Evolutionary conservation across 2,329 filamentous ascomycete species (phyloP).

Genomic region (Fusarium anguioides): DNA sequence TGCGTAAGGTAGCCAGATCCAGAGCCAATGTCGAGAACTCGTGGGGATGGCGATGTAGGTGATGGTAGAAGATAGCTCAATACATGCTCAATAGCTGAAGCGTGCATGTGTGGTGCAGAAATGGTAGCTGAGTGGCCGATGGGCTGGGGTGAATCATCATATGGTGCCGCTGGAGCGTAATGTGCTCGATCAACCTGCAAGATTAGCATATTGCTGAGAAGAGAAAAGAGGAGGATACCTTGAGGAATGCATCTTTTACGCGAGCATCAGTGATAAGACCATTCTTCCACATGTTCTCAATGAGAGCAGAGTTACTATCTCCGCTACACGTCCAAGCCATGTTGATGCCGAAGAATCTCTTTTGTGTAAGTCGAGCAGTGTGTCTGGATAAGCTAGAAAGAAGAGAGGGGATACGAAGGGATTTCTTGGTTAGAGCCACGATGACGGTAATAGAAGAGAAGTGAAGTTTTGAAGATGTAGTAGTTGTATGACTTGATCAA

Average conservation of each 20-base stretch:
- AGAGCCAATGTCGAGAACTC: slow-evolving; percentile 79
- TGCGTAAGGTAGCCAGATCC: slow-evolving; percentile 89
- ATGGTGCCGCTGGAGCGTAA: slow-evolving; percentile 78
- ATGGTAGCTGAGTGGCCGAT: slow-evolving; percentile 69
- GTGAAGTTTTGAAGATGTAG: too few relatives aligned
- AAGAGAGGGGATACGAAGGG: not conserved
- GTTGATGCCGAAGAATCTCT: slow-evolving; percentile 36
- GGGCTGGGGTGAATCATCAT: slow-evolving; percentile 68
- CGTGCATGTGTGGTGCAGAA: slow-evolving; percentile 71
- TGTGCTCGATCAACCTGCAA: slow-evolving; percentile 85
- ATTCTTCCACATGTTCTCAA: slow-evolving; percentile 80
- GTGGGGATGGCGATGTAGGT: slow-evolving; percentile 50
- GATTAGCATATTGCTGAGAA: not conserved
- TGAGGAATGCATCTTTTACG: slow-evolving; percentile 84
- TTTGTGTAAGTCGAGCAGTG: slow-evolving; percentile 9
- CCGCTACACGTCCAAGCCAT: slow-evolving; percentile 96
- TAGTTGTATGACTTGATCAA: too few relatives aligned
- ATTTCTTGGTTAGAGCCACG: slow-evolving; percentile 26
- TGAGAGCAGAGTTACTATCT: slow-evolving; percentile 75
- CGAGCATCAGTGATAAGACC: slow-evolving; percentile 76
- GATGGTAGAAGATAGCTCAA: slow-evolving; percentile 57
- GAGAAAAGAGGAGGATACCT: slow-evolving; percentile 57
- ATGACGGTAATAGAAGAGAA: not conserved
- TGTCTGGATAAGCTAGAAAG: not conserved
- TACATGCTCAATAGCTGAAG: slow-evolving; percentile 62